phyloP scores from a whole-genome alignment of 1,284 basidiomycete genomes.

The Filobasidium uniguttulatum region DNA sequence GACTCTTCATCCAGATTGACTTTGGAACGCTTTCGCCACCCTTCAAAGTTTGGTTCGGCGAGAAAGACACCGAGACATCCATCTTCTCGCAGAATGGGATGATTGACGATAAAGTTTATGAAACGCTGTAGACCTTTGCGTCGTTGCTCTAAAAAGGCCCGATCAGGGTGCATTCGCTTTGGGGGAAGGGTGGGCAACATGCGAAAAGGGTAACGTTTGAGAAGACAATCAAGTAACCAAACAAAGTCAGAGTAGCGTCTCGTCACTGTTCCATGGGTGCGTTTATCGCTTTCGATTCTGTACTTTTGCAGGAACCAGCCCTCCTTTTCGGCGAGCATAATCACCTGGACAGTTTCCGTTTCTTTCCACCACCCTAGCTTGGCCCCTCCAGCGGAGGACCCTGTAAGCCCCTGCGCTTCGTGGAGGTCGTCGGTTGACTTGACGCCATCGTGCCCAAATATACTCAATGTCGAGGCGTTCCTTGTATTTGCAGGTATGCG shows the following conservation, averaged over 20 bases:
- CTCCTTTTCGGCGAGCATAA: conserved; percentile 58
- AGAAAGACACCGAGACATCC: conserved; percentile 68
- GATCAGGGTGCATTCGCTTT: conserved; percentile 73
- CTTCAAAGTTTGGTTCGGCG: conserved; percentile 63
- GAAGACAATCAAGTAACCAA: conserved; percentile 70
- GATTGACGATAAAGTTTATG: conserved; percentile 68
- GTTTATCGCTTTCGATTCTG: conserved; percentile 53
- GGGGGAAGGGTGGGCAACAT: conserved; percentile 78
- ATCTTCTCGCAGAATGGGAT: conserved; percentile 76
- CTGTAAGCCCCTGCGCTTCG: background rate
- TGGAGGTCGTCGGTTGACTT: conserved; percentile 3
- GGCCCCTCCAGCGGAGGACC: no score
- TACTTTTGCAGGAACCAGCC: conserved; percentile 74
- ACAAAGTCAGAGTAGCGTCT: conserved; percentile 72
- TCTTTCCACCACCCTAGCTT: conserved; percentile 62
- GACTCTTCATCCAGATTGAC: conserved; percentile 74
- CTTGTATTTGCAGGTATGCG: no score
- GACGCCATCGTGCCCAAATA: no score
- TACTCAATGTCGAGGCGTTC: no score
- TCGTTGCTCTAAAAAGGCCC: conserved; percentile 68
- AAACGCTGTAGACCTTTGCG: conserved; percentile 70
- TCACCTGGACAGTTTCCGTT: conserved; percentile 56
- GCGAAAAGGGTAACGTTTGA: conserved; percentile 58
- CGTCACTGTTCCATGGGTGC: conserved; percentile 29
- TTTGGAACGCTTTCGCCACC: conserved; percentile 55